A percentile compares a stretch with the other conserved stretches of the same genome.
phyloP scores from a whole-genome alignment of 1,284 basidiomycete genomes.

The Pulveroboletus sp. region DNA sequence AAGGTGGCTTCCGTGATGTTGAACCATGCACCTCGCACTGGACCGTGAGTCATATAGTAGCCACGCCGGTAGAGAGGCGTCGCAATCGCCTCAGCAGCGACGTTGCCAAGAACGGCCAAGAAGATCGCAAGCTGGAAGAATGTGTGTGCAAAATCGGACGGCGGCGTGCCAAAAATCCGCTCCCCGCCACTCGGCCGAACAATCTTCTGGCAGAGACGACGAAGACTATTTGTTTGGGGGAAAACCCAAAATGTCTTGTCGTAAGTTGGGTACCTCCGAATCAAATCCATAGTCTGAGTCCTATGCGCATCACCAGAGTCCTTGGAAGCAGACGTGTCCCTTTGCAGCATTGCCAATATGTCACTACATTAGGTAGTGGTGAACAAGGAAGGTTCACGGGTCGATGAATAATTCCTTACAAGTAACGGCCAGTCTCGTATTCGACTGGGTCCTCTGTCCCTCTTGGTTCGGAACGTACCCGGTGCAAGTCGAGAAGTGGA shows the following conservation, averaged over 20 bases:
- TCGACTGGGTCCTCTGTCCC: slow-evolving; percentile 46
- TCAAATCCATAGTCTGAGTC: slow-evolving; percentile 87
- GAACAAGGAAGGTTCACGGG: not conserved
- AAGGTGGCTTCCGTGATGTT: slow-evolving; percentile 81
- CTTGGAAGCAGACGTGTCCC: slow-evolving; percentile 48
- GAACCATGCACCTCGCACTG: slow-evolving; percentile 81
- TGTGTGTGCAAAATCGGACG: slow-evolving; percentile 67
- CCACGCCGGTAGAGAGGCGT: slow-evolving; percentile 84
- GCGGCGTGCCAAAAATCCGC: slow-evolving; percentile 76
- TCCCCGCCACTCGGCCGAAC: slow-evolving; percentile 85
- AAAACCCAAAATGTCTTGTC: slow-evolving; percentile 93
- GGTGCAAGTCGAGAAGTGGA: slow-evolving; percentile 57
- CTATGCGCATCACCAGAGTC: slow-evolving; percentile 62
- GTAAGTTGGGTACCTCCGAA: slow-evolving; percentile 86
- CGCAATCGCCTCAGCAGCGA: slow-evolving; percentile 84
- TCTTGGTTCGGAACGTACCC: slow-evolving; percentile 47
- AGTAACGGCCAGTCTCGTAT: slow-evolving; percentile 69
- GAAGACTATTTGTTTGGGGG: slow-evolving; percentile 76
- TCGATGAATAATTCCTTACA: slow-evolving; percentile 48
- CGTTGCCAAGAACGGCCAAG: slow-evolving; percentile 79
- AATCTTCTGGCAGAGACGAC: slow-evolving; percentile 81
- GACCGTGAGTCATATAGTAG: slow-evolving; percentile 67
- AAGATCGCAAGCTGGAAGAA: slow-evolving; percentile 80
- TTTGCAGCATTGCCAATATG: slow-evolving; percentile 62
- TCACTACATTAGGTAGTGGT: slow-evolving; percentile 47